phyloP scores from a whole-genome alignment of 495 filamentous ascomycete genomes.

The Aspergillus panamensis region DNA sequence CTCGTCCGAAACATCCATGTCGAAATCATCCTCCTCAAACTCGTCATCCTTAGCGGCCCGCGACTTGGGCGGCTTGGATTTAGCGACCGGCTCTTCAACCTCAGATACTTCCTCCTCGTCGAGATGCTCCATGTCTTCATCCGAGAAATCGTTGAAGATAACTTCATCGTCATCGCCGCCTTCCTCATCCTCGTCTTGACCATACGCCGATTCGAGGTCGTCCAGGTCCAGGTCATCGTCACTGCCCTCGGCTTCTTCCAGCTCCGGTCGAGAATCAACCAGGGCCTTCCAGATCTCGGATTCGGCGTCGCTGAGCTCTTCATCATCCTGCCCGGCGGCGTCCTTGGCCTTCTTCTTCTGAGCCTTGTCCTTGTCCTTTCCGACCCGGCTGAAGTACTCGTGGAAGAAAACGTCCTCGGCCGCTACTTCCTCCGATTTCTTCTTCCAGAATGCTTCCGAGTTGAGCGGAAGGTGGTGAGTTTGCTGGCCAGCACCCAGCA shows the following conservation, averaged over 20 bases:
- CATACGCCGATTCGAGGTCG: slow-evolving; percentile 57
- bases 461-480: slow-evolving; percentile 60
- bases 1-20: slow-evolving; percentile 51
- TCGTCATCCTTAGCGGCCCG: slow-evolving; percentile 39
- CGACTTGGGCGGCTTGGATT: slow-evolving; percentile 34
- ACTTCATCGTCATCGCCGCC: slow-evolving; percentile 53
- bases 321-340: slow-evolving; percentile 25
- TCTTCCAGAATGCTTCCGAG: slow-evolving; percentile 86
- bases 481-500: slow-evolving; percentile 56
- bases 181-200: slow-evolving; percentile 45
- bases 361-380: slow-evolving; percentile 61
- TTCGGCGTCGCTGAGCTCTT: slow-evolving; percentile 45
- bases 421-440: slow-evolving; percentile 77
- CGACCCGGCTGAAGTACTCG: slow-evolving; percentile 81
- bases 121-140: slow-evolving; percentile 47
- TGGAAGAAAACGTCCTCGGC: slow-evolving; percentile 98
- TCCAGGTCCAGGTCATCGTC: slow-evolving; percentile 64
- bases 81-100: slow-evolving; percentile 22
- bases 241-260: slow-evolving; percentile 61
- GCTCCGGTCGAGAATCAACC: slow-evolving; percentile 72
- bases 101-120: slow-evolving; percentile 43
- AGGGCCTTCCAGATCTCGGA: slow-evolving; percentile 91
- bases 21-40: slow-evolving; percentile 47
- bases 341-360: slow-evolving; percentile 54
- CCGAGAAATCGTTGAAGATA: slow-evolving; percentile 47